A percentile compares a stretch with the other conserved stretches of the same genome.
Conservation (phyloP, 2,329 filamentous ascomycete species). For the Ascomycota sp. region DNA sequence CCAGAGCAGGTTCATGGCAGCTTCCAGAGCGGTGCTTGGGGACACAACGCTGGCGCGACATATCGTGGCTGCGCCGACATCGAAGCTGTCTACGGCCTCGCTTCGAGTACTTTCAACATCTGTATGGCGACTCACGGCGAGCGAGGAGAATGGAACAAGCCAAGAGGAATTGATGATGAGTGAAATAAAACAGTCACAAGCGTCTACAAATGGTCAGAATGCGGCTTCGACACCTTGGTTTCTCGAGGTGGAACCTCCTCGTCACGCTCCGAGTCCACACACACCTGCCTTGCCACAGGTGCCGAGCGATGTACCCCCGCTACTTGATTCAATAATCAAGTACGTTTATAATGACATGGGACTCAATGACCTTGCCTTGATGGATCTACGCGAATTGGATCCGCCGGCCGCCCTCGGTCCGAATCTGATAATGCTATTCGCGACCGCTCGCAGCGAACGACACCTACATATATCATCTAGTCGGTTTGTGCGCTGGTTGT, state of each 20-base stretch:
- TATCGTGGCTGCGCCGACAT: no score
- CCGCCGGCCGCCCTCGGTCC: constrained; percentile 74
- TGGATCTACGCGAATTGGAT: constrained; percentile 70
- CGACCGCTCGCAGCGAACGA: constrained; percentile 76
- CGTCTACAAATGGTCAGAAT: constrained; percentile 7
- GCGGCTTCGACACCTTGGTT: constrained; percentile 55
- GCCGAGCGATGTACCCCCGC: constrained; percentile 47
- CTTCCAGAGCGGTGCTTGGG: no score
- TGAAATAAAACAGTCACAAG: constrained; percentile 1
- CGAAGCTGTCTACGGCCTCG: no score
- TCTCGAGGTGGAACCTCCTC: constrained; percentile 47
- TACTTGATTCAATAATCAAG: constrained; percentile 53
- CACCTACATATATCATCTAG: constrained; percentile 85
- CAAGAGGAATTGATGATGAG: background rate
- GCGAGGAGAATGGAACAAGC: background rate
- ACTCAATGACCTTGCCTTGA: constrained; percentile 57
- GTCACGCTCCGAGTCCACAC: constrained; percentile 27
- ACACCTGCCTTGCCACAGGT: constrained; percentile 27
- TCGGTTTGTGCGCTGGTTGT: constrained; percentile 70
- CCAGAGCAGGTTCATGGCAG: no score
- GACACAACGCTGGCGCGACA: no score
- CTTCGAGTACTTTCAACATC: no score
- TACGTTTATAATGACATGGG: constrained; percentile 72
- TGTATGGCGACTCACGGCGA: background rate
- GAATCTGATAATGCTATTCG: constrained; percentile 81